These are phyloP conservation scores for Fusarium mangiferae DNA, from an alignment of 2,329 filamentous ascomycete species.

Conservation along the genomic window DNA sequence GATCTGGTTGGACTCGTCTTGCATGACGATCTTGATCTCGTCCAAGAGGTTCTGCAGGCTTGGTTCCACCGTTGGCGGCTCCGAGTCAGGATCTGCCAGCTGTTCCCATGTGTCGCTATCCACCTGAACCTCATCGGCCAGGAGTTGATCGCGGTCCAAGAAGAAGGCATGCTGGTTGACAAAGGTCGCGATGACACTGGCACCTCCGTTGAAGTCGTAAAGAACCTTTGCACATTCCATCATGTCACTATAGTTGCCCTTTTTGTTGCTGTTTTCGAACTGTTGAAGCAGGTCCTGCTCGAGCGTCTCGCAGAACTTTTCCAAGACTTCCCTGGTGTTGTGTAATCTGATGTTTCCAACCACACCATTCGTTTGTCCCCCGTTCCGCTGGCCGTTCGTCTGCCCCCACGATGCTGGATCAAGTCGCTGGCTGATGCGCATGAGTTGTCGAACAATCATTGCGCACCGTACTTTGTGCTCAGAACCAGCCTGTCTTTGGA, in stretches of 20 bases:
- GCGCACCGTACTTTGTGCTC: constrained; percentile 96
- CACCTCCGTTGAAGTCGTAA: constrained; percentile 94
- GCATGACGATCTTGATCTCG: constrained; percentile 94
- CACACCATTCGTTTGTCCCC: constrained; percentile 58
- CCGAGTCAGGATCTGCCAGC: constrained; percentile 91
- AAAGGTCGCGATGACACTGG: constrained; percentile 94
- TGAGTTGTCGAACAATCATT: constrained; percentile 90
- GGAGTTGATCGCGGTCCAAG: constrained; percentile 92
- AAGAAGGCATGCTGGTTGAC: constrained; percentile 99
- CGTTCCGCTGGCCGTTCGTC: constrained; percentile 65
- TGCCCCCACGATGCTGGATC: constrained; percentile 80
- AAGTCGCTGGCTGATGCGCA: constrained; percentile 92
- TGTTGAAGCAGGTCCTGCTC: constrained; percentile 96
- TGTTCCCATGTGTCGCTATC: constrained; percentile 88
- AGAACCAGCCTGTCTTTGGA: constrained; percentile 83
- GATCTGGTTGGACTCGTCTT: constrained; percentile 97
- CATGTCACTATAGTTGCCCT: constrained; percentile 98
- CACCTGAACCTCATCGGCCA: constrained; percentile 83
- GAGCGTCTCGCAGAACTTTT: constrained; percentile 95
- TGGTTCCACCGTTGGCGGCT: constrained; percentile 90
- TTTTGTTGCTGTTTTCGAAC: constrained; percentile 96
- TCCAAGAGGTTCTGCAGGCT: constrained; percentile 92
- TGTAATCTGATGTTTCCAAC: constrained; percentile 55
- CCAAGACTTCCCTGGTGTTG: constrained; percentile 88
- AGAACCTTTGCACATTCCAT: constrained; percentile 94